Evolutionary conservation across 352 stramenopile species (phyloP), one percentile per base, ranked within the genome.

Genomic region (Peronosclerospora sorghi): DNA sequence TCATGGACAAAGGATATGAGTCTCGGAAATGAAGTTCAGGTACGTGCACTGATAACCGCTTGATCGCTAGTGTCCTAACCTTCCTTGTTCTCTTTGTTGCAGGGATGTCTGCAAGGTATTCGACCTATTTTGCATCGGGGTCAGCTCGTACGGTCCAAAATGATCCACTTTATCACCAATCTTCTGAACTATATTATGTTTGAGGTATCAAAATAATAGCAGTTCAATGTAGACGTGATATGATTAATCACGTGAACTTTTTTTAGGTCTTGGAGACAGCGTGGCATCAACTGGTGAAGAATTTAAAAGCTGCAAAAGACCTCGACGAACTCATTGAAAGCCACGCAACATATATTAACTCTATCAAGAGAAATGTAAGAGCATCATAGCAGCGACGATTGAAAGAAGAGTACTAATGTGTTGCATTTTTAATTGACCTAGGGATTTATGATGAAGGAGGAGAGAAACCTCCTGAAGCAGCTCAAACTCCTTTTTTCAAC

Each of bases 141-240:
- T 51, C 91, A 97, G 44, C 75, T 98, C 12, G 78, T 96, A 37
- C 83, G 95, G 21, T 96, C 95, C 17, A 83, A 97, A 35, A 98
- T 99, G 96, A 94, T 97, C 45, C 94, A 98, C 58, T 97, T 99
- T 59, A 94, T 90, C 17, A 89, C 86, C 29, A 99, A 98, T 48
- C 75, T 99, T 17, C 89, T 97, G 56, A 97, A 93, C 54, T 99
- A 98, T 59, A 88, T 98, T 56, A 98, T 98, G 93, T 98, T 98
- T 65, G 95, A 98, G 78, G 69, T 83, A 34, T 27, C 36, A 17
- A 43, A 12, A 9, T 8, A n/a, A n/a, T 7, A 10, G 14, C 21
- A 6, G 6, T 26, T 26, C 21, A 21, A 19, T 9, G 42, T 24
- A 10, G 10, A 5, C 8, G 0, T 1, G 18, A 44, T 45, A 14